These are phyloP conservation scores for Manihot esculenta DNA, from an alignment of 441 rosid species.

Conservation along the genomic window DNA sequence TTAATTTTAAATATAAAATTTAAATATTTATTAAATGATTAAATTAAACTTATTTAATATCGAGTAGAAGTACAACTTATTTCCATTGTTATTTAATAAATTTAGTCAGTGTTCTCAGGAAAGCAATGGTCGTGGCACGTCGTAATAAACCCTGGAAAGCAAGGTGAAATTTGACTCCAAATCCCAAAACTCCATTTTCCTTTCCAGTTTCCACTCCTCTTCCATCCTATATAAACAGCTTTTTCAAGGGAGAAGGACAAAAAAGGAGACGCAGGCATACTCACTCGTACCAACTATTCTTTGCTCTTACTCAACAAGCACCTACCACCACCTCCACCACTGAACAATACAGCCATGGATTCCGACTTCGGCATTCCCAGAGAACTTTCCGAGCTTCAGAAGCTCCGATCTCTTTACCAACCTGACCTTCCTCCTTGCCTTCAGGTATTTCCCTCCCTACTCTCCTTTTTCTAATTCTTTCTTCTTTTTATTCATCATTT, in stretches of 20 bases:
- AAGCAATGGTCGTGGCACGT: neutral
- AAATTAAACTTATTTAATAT: no score
- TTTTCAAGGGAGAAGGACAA: no score
- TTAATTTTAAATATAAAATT: no score
- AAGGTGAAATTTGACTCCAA: neutral
- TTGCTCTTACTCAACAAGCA: neutral
- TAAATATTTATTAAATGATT: no score
- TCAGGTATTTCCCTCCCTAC: conserved; percentile 45
- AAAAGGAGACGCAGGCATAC: no score
- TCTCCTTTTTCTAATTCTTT: neutral
- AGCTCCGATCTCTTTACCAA: conserved; percentile 74
- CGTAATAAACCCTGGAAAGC: conserved; percentile 11
- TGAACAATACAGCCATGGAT: conserved; percentile 47
- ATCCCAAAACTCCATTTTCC: neutral
- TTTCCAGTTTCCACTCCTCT: no score
- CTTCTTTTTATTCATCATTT: neutral
- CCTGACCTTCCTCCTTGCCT: conserved; percentile 97
- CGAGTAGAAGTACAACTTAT: no score
- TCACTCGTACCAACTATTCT: neutral
- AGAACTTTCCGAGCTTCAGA: conserved; percentile 91
- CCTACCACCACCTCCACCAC: neutral
- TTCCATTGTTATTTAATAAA: no score
- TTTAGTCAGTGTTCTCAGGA: no score
- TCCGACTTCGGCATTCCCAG: conserved; percentile 95
- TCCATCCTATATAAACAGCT: conserved; percentile 24